phyloP scores from a whole-genome alignment of 2,329 filamentous ascomycete genomes.

The Sclerotinia minor region DNA sequence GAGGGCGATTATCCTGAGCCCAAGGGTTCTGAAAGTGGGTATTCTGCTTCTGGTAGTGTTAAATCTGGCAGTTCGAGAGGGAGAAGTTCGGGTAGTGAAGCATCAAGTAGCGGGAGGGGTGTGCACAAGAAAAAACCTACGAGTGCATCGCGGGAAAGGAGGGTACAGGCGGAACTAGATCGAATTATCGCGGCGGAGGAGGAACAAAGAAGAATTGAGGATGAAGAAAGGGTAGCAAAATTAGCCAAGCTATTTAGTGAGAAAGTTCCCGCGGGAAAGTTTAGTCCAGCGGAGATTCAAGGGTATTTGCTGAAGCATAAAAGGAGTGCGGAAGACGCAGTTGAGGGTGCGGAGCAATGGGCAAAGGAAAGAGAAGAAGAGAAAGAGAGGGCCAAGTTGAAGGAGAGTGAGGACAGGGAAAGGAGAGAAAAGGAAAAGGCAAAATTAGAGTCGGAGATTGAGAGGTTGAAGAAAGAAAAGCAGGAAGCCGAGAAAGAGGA shows the following conservation, averaged over 20 bases:
- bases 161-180: not conserved
- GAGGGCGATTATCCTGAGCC: slow-evolving; percentile 35
- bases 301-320: slow-evolving; percentile 65
- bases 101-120: slow-evolving; percentile 27
- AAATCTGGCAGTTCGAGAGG: slow-evolving; percentile 52
- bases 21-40: not conserved
- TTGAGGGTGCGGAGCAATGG: slow-evolving; percentile 56
- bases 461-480: slow-evolving; percentile 28
- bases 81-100: slow-evolving; percentile 41
- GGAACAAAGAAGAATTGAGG: slow-evolving; percentile 26
- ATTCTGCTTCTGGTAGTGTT: slow-evolving; percentile 23
- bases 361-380: slow-evolving; percentile 52
- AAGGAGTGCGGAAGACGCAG: slow-evolving; percentile 55
- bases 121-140: slow-evolving; percentile 30
- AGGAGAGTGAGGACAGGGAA: slow-evolving; percentile 37
- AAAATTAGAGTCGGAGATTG: slow-evolving; percentile 28
- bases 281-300: slow-evolving; percentile 64
- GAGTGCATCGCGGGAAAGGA: slow-evolving; percentile 33
- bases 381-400: slow-evolving; percentile 44
- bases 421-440: slow-evolving; percentile 31
- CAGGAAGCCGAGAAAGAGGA: slow-evolving; percentile 16
- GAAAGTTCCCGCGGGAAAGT: slow-evolving; percentile 52
- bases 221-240: slow-evolving; percentile 35
- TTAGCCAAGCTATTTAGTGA: slow-evolving; percentile 55
- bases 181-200: slow-evolving; percentile 23